phyloP scores from a whole-genome alignment of 163 green algal species.

The Trebouxiophyceae sp. region DNA sequence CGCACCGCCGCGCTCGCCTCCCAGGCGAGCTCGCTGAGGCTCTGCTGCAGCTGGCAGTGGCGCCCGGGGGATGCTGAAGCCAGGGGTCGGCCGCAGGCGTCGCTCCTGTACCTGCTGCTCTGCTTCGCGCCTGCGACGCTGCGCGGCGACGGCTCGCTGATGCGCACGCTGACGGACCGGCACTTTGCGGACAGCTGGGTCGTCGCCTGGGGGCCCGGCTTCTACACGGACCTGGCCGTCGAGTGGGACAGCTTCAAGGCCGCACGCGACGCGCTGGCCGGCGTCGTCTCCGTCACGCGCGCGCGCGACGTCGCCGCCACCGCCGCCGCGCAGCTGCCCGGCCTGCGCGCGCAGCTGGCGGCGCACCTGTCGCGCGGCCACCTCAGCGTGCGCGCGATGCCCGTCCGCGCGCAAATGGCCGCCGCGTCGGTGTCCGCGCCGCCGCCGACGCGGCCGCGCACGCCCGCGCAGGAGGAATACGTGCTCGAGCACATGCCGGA shows the following conservation, averaged over 20 bases:
- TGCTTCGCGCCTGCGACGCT: slow-evolving; percentile 15
- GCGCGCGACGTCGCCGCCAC: slow-evolving; percentile 1
- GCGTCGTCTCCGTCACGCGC: neutral
- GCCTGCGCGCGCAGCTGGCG: slow-evolving; percentile 7
- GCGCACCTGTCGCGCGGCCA: slow-evolving; percentile 6
- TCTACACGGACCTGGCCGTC: slow-evolving; percentile 9
- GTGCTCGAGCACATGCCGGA: slow-evolving; percentile 14
- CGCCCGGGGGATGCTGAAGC: neutral
- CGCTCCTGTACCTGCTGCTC: slow-evolving; percentile 13
- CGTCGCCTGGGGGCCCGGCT: slow-evolving; percentile 9
- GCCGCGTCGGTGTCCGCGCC: no score
- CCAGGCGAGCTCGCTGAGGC: neutral
- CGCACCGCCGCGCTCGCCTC: slow-evolving; percentile 11
- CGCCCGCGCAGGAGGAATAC: slow-evolving; percentile 15
- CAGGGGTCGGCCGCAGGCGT: neutral
- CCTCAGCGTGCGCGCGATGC: slow-evolving; percentile 1
- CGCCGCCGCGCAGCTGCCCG: neutral
- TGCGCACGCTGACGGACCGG: slow-evolving; percentile 16
- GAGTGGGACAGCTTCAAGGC: slow-evolving; percentile 19
- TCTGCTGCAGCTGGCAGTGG: neutral
- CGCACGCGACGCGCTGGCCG: slow-evolving; percentile 2
- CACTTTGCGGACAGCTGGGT: slow-evolving; percentile 19
- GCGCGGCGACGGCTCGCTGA: slow-evolving; percentile 14
- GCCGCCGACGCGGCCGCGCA: neutral
- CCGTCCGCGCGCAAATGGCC: neutral